Evolutionary conservation across 108 stramenopile genomes (phyloP), one percentile per base, ranked within the genome.

Genomic region (Nitzschia inconspicua): DNA sequence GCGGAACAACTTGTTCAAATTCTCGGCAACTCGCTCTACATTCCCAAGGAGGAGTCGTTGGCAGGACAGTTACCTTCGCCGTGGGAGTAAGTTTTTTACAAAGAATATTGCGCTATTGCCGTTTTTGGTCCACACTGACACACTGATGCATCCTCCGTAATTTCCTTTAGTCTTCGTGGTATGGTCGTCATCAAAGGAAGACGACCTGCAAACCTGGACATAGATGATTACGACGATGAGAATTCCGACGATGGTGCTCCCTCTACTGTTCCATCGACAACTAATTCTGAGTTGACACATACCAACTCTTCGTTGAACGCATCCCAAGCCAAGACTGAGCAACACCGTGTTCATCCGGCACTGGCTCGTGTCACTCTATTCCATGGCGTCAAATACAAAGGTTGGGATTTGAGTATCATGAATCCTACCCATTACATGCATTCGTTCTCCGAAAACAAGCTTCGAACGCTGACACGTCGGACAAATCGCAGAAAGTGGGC

Each of bases 151-250:
- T 46, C 13, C 9, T 26, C 40, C 51, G 9, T 37, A 29, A 6
- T n/a, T 18, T 53, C 9, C 10, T 39, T 14, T 19, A 75, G 70
- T 11, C 68, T 93, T 23, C 67, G 79, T 47, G 91, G 91, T 7
- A 88, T 90, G 78, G 85, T 94, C 0, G 61, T 95, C 27, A 84
- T 94, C 53, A 94, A 94, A 63, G 95, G 93, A 35, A 74, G 82
- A 53, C 58, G 85, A 49, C 81, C 81, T 4, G 57, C 32, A 7
- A 44, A 44, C 8, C 32, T 56, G 24, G 61, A 60, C 8, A 65
- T 66, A 20, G 71, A 72, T 40, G 81, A 72, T 47, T 40, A 22
- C 22, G 58, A 70, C 39, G 71, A 73, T 54, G 76, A 77, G 10
- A 63, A 76, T 39, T 66, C 66, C 3, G 80, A 75, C 37, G 63